Percentiles rank a stretch among this genome's conserved stretches.
These are phyloP conservation scores for Kickxella alabastrina DNA, from an alignment of 192 early-diverging fungal genomes.

Conservation along the genomic window DNA sequence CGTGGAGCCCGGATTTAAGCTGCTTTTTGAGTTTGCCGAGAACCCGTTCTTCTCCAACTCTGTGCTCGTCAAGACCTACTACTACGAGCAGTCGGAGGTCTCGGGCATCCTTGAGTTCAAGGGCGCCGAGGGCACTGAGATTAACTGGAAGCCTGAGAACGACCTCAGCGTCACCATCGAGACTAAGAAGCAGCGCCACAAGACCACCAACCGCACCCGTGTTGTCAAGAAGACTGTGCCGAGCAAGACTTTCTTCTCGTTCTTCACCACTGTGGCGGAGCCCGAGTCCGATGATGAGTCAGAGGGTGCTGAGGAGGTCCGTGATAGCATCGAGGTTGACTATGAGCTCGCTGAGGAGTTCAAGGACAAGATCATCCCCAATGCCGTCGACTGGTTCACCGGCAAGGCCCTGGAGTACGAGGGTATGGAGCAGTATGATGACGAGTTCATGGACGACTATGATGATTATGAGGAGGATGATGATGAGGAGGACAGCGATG, in stretches of 20 bases:
- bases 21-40: conserved; percentile 86
- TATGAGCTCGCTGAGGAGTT: conserved; percentile 97
- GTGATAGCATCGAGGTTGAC: conserved; percentile 85
- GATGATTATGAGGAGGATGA: conserved; percentile 47
- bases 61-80: conserved; percentile 90
- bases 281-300: conserved; percentile 69
- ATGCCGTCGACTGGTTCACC: conserved; percentile 98
- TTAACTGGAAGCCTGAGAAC: conserved; percentile 97
- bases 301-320: conserved; percentile 74
- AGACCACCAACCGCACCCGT: conserved; percentile 97
- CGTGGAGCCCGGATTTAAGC: conserved; percentile 87
- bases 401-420: conserved; percentile 88
- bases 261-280: conserved; percentile 82
- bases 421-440: conserved; percentile 43
- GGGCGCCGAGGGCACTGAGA: conserved; percentile 84
- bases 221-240: conserved; percentile 97
- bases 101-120: conserved; percentile 87
- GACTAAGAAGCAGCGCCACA: conserved; percentile 98
- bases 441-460: conserved; percentile 43
- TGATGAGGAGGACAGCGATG: conserved; percentile 37
- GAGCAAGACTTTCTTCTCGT: conserved; percentile 95
- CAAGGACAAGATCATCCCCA: conserved; percentile 96
- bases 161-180: conserved; percentile 91
- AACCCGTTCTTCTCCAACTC: conserved; percentile 91
- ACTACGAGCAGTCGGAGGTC: conserved; percentile 75